A percentile compares a stretch with the other conserved stretches of the same genome.
Evolutionary conservation across 2,329 filamentous ascomycete species (phyloP).

Genomic region (Fusarium gaditjirri): DNA sequence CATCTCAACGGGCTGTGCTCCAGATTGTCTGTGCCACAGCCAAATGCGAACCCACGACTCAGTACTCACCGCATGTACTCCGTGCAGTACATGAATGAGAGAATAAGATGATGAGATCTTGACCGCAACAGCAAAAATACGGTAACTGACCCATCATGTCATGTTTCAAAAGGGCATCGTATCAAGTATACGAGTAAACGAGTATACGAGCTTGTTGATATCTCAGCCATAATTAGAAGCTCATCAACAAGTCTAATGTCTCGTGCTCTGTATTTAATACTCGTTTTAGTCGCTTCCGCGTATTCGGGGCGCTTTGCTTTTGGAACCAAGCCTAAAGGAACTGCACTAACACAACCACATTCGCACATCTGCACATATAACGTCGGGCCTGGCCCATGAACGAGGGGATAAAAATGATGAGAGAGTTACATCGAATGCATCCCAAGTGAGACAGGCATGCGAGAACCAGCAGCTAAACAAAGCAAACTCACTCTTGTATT

Average conservation of each 20-base stretch:
- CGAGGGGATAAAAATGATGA: constrained; percentile 8
- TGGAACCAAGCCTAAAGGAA: background rate
- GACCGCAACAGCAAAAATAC: constrained; percentile 7
- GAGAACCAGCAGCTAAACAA: constrained; percentile 7
- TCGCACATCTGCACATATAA: background rate
- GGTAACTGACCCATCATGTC: background rate
- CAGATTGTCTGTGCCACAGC: background rate
- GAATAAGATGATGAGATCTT: constrained; percentile 12
- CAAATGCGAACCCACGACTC: constrained; percentile 1
- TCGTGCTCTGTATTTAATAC: background rate
- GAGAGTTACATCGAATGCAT: background rate
- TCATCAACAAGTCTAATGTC: background rate
- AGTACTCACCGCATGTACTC: constrained; percentile 15
- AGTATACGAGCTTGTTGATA: background rate
- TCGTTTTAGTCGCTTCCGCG: constrained; percentile 5
- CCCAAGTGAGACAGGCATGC: constrained; percentile 21
- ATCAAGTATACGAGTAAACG: background rate
- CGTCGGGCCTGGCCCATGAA: background rate
- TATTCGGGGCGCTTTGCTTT: constrained; percentile 14
- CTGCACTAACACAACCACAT: background rate
- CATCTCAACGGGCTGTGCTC: constrained; percentile 4
- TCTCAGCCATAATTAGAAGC: background rate
- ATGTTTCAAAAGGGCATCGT: background rate
- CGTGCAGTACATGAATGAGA: background rate
- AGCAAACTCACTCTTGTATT: constrained; percentile 18